Evolutionary conservation across 2,329 filamentous ascomycete species (phyloP).

Genomic region (Colletotrichum tropicicola): DNA sequence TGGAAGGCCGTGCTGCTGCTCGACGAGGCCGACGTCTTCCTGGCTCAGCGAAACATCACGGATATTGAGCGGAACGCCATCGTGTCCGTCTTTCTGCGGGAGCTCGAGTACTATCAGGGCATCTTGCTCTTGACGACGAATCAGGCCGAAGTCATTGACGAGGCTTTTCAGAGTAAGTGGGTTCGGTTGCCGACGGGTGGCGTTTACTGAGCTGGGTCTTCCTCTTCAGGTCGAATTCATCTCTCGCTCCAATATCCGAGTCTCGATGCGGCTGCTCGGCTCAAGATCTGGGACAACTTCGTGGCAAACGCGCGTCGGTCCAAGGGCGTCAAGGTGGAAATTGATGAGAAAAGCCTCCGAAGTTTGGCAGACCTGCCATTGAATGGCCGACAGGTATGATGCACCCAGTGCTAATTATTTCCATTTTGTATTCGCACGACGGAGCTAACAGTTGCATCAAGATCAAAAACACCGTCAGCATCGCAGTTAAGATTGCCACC

Average conservation of each 20-base stretch:
- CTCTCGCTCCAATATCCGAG: conserved; percentile 47
- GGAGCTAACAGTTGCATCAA: not conserved
- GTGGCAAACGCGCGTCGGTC: not conserved
- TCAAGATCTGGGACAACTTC: conserved; percentile 38
- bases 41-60: conserved; percentile 75
- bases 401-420: not conserved
- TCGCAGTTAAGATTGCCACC: not conserved
- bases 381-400: not conserved
- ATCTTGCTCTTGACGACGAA: conserved; percentile 60
- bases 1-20: conserved; percentile 17
- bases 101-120: conserved; percentile 59
- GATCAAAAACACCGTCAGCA: not conserved
- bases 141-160: conserved; percentile 54
- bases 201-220: no score
- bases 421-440: not conserved
- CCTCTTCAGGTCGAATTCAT: conserved; percentile 49
- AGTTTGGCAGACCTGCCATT: not conserved
- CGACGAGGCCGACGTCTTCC: no score
- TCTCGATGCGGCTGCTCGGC: conserved; percentile 37
- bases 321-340: not conserved
- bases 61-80: not conserved
- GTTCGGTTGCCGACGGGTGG: not conserved
- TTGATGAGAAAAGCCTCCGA: not conserved
- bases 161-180: conserved; percentile 49
- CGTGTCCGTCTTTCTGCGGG: conserved; percentile 52